phyloP scores from a whole-genome alignment of 2,329 filamentous ascomycete genomes.

The Alternaria sp. region DNA sequence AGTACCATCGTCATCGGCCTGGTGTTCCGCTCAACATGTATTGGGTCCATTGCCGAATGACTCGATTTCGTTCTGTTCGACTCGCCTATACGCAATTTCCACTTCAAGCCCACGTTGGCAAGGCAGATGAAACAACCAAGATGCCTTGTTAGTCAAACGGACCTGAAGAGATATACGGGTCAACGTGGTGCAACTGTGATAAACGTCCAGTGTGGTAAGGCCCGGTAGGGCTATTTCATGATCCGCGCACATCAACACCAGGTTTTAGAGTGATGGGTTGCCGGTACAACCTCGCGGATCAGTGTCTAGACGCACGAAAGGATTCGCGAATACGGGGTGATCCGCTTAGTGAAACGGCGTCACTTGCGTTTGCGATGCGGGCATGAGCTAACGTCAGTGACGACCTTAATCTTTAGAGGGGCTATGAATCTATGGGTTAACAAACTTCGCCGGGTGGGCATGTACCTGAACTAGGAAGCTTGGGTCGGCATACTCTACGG shows the following conservation, averaged over 20 bases:
- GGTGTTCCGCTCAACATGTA: background rate
- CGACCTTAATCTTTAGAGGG: slow-evolving; percentile 4
- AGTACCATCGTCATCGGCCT: slow-evolving; percentile 3
- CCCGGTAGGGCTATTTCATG: slow-evolving; percentile 2
- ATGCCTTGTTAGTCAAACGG: slow-evolving; percentile 1
- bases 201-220: background rate
- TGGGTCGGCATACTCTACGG: slow-evolving; percentile 7
- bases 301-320: slow-evolving; percentile 6
- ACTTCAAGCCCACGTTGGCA: slow-evolving; percentile 3
- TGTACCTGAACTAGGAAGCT: slow-evolving; percentile 11
- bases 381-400: slow-evolving; percentile 7
- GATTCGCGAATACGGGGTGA: slow-evolving; percentile 3
- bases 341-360: slow-evolving; percentile 7
- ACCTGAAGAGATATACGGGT: background rate
- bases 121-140: slow-evolving; percentile 10
- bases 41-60: slow-evolving; percentile 1
- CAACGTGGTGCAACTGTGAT: slow-evolving; percentile 5
- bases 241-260: slow-evolving; percentile 6
- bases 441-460: slow-evolving; percentile 7
- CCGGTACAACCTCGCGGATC: slow-evolving; percentile 3
- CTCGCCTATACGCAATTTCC: slow-evolving; percentile 8
- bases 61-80: slow-evolving; percentile 9
- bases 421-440: slow-evolving; percentile 5
- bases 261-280: background rate
- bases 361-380: slow-evolving; percentile 5